phyloP scores from a whole-genome alignment of 2,329 filamentous ascomycete genomes.

The Aspergillus eucalypticola region DNA sequence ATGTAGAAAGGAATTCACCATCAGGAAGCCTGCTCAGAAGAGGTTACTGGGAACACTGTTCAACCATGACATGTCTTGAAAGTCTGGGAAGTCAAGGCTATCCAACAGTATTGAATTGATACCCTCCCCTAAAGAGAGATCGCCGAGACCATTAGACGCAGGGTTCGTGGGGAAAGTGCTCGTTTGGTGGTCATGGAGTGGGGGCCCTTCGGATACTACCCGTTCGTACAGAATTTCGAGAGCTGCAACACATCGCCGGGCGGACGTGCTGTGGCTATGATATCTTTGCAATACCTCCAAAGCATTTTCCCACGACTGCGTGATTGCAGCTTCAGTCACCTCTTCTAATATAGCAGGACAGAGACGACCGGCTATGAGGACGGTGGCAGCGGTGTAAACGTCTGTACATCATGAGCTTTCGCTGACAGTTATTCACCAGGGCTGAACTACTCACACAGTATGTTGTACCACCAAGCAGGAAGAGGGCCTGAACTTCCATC shows the following conservation, averaged over 20 bases:
- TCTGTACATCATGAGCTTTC: conserved; percentile 24
- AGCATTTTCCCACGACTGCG: conserved; percentile 31
- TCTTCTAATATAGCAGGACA: conserved; percentile 30
- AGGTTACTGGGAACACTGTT: conserved; percentile 36
- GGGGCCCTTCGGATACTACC: conserved; percentile 25
- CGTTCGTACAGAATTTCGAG: conserved; percentile 35
- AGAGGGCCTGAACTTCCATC: conserved; percentile 32
- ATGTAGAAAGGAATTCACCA: too few relatives aligned
- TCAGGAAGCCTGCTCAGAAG: conserved; percentile 15
- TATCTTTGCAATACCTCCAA: conserved; percentile 34
- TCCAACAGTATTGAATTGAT: conserved; percentile 28
- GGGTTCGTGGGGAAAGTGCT: neutral
- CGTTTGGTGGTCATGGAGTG: neutral
- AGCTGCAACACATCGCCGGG: conserved; percentile 33
- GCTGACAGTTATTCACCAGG: neutral
- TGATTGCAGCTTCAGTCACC: conserved; percentile 25
- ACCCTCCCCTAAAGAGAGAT: conserved; percentile 31
- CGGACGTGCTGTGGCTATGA: conserved; percentile 34
- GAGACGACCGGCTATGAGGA: conserved; percentile 35
- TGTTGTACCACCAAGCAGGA: conserved; percentile 43
- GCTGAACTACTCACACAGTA: conserved; percentile 29
- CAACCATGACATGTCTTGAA: conserved; percentile 39
- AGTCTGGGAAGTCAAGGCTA: conserved; percentile 30
- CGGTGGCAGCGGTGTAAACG: conserved; percentile 38
- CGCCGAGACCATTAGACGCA: conserved; percentile 15